These are phyloP conservation scores for Cenchrus purpureus DNA, from an alignment of 176 grass and related monocot genomes.

Conservation along the genomic window DNA sequence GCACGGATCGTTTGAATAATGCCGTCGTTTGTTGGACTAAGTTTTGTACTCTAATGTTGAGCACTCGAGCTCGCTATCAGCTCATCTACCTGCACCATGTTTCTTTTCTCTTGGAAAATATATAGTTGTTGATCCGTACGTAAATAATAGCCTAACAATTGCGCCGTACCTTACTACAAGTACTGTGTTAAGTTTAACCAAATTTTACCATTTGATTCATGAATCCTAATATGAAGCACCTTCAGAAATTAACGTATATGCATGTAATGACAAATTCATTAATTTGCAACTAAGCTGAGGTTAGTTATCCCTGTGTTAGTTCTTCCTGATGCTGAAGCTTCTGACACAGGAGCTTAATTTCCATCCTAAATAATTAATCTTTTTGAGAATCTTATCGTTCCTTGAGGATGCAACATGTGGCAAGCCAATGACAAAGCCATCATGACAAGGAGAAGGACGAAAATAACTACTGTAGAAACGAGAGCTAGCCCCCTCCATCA, in stretches of 20 bases:
- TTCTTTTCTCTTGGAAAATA: neutral
- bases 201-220: neutral
- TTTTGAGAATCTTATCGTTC: neutral
- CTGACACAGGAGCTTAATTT: too few species aligned
- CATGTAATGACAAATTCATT: neutral
- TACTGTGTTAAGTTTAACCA: neutral
- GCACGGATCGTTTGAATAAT: constrained; percentile 11
- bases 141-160: neutral
- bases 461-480: neutral
- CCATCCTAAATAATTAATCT: neutral
- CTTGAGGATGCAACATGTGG: constrained; percentile 18
- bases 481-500: neutral
- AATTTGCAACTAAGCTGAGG: neutral
- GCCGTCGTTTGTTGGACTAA: constrained; percentile 19
- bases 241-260: neutral
- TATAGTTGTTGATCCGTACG: neutral
- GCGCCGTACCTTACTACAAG: neutral
- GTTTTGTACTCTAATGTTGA: neutral
- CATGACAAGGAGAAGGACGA: constrained; percentile 14
- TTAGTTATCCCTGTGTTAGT: neutral
- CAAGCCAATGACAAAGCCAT: constrained; percentile 5
- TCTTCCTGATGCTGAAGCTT: neutral
- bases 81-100: constrained; percentile 19
- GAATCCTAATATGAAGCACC: neutral
- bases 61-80: neutral